Evolutionary conservation across 192 early-diverging fungal species (phyloP).

Genomic region (Coemansia sp.): DNA sequence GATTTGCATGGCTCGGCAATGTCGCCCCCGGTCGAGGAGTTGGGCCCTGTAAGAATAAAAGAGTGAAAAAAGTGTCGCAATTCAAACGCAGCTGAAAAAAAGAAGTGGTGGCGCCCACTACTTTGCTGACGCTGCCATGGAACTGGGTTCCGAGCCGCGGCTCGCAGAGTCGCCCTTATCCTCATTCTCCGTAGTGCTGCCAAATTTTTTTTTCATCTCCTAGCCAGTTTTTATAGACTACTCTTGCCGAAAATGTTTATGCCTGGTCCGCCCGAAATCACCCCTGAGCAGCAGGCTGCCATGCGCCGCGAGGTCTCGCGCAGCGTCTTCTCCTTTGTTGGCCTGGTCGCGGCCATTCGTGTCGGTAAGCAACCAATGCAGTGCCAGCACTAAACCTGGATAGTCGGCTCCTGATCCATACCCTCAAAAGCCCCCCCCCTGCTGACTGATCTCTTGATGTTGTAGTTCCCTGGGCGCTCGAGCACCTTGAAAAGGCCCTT

Average conservation of each 20-base stretch:
- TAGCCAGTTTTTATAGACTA: neutral
- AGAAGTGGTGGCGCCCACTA: no score
- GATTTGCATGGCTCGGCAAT: conserved; percentile 53
- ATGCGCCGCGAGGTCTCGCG: conserved; percentile 42
- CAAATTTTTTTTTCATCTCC: neutral
- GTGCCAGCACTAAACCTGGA: neutral
- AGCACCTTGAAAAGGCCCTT: conserved; percentile 41
- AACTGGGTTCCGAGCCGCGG: conserved; percentile 4
- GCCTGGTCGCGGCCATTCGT: conserved; percentile 37
- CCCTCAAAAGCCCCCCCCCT: neutral
- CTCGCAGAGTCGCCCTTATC: neutral
- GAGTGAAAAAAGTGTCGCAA: no score
- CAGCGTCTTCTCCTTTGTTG: conserved; percentile 38
- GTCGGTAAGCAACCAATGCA: conserved; percentile 19
- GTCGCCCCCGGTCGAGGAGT: neutral
- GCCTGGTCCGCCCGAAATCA: conserved; percentile 44
- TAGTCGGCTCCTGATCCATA: no score
- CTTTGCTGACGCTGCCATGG: no score
- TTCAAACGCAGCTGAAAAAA: no score
- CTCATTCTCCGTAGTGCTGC: no score
- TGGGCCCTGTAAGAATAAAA: neutral
- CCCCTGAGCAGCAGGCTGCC: conserved; percentile 38
- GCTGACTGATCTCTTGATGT: neutral
- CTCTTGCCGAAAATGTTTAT: conserved; percentile 33
- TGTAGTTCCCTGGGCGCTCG: conserved; percentile 46